Base-by-base conservation (phyloP, 176 grass and related monocot genomes). In the Aegilops tauschii region DNA sequence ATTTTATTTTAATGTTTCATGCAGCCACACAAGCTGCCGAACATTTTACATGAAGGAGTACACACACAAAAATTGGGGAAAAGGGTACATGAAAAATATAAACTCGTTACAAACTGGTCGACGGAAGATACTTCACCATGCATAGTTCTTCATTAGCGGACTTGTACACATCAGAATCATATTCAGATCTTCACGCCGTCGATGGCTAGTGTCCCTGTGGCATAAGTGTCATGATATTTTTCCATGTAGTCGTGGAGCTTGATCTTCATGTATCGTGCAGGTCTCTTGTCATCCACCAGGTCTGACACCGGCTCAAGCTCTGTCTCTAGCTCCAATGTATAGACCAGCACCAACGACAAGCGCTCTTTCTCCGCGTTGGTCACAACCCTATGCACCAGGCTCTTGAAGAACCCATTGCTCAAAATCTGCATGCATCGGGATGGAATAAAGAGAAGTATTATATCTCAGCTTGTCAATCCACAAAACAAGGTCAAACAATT, bases 311-410 rank as follows among this genome's bases (percentile, higher is more conserved):
- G 69, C 37, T 13, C 37, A 23, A 73, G 39, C 9, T 44, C 20
- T 25, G 37, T 44, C 21, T 73, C 69, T 23, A 34, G 9, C n/a
- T 73, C 69, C 6, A 73, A 36, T 18, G 20, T 17, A 36, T 73
- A 73, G 21, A 73, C 39, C 36, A 73, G 21, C 20, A 37, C 69
- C 5, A 73, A 44, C 7, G 69, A 73, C 4, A 36, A 6, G 18
- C 69, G 36, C 69, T 73, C 69, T 44, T 42, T 79, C 8, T 68
- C 69, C 4, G 37, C 35, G 16, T 92, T 89, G 16, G 83, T 67
- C 11, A 80, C 45, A 13, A 88, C 90, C 27, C 90, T 88, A 74
- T 92, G 90, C 58, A 89, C 79, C 5, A 80, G 86, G 65, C 87
- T 92, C 70, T 88, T 86, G 49, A 79, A 92, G 1, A 65, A 68